phyloP scores from a whole-genome alignment of 1,284 basidiomycete species.

The Fomitopsis betulina region DNA sequence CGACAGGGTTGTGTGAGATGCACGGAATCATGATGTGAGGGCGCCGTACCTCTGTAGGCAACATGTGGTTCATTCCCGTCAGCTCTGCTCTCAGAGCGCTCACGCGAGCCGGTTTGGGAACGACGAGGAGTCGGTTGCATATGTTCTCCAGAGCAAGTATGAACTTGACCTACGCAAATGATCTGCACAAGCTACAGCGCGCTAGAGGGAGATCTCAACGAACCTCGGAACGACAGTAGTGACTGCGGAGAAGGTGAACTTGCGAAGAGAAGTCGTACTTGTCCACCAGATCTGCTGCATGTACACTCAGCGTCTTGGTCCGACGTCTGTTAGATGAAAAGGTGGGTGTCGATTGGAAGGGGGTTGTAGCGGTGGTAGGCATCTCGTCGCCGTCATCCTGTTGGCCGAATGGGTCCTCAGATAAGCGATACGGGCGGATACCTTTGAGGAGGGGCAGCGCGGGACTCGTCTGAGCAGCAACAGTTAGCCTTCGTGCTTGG shows the following conservation, averaged over 20 bases:
- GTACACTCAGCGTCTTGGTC: conserved; percentile 38
- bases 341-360: conserved; percentile 65
- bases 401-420: conserved; percentile 72
- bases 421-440: conserved; percentile 49
- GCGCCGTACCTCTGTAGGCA: conserved; percentile 83
- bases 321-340: conserved; percentile 46
- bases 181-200: conserved; percentile 8
- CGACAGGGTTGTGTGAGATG: conserved; percentile 8
- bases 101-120: conserved; percentile 92
- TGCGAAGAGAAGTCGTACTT: conserved; percentile 69
- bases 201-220: conserved; percentile 17
- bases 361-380: conserved; percentile 30
- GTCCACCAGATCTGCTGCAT: conserved; percentile 53
- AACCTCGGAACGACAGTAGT: conserved; percentile 92
- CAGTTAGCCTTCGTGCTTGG: conserved; percentile 39
- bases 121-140: conserved; percentile 85
- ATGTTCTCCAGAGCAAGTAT: conserved; percentile 89
- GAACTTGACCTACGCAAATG: conserved; percentile 66
- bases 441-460: conserved; percentile 54
- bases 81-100: conserved; percentile 94
- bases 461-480: conserved; percentile 68
- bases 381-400: conserved; percentile 35
- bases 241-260: conserved; percentile 73
- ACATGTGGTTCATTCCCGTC: conserved; percentile 92
- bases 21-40: conserved; percentile 5